These are phyloP conservation scores for Neofusicoccum ribis DNA, from an alignment of 2,329 filamentous ascomycete genomes.

Conservation along the genomic window DNA sequence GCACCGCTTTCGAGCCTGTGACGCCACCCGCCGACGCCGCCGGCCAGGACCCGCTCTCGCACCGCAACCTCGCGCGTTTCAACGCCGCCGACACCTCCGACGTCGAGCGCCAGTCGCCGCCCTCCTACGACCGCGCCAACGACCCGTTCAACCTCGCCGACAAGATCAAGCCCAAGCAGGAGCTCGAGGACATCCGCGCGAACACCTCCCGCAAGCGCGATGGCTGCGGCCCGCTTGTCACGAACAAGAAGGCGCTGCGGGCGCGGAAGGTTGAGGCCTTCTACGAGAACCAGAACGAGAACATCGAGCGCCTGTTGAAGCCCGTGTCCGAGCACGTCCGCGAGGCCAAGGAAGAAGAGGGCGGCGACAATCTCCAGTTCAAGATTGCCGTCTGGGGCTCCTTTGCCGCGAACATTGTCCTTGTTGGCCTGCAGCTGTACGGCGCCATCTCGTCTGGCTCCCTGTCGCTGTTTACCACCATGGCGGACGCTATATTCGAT, in stretches of 20 bases:
- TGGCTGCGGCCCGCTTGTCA: conserved; percentile 47
- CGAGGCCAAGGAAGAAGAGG: conserved; percentile 76
- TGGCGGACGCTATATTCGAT: conserved; percentile 94
- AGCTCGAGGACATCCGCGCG: conserved; percentile 75
- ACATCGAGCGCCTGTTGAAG: conserved; percentile 88
- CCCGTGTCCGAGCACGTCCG: conserved; percentile 87
- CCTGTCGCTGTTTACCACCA: conserved; percentile 95
- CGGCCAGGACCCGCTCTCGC: conserved; percentile 36
- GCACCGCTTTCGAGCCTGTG: conserved; percentile 42
- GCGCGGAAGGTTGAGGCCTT: conserved; percentile 70
- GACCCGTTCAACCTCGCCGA: conserved; percentile 81
- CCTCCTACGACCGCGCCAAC: conserved; percentile 62
- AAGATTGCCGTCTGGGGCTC: conserved; percentile 67
- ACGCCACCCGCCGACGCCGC: conserved; percentile 27
- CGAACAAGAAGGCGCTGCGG: conserved; percentile 43
- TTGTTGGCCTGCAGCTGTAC: conserved; percentile 83
- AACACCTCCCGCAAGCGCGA: conserved; percentile 78
- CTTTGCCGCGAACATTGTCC: conserved; percentile 76
- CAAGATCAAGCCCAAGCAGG: conserved; percentile 73
- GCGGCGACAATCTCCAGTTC: conserved; percentile 76
- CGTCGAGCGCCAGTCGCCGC: conserved; percentile 52
- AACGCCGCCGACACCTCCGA: conserved; percentile 34
- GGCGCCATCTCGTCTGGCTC: conserved; percentile 83
- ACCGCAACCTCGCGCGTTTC: conserved; percentile 33
- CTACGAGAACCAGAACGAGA: conserved; percentile 89